Evolutionary conservation across 2,329 filamentous ascomycete species (phyloP).

Genomic region (Stemphylium beticola): DNA sequence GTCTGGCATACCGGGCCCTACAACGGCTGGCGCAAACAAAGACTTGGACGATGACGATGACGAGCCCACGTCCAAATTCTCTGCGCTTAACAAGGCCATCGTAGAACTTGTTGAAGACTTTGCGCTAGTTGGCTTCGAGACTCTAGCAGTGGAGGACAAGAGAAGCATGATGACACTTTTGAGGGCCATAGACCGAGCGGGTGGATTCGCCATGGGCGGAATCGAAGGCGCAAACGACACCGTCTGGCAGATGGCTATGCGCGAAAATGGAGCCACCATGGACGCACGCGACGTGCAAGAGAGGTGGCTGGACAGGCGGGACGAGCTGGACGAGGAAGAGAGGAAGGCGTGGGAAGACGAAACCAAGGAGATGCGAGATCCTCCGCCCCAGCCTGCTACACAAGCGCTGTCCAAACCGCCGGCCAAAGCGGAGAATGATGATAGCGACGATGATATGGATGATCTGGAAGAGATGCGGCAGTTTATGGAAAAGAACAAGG

Average conservation of each 20-base stretch:
- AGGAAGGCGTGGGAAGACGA: conserved; percentile 76
- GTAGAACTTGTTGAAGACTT: conserved; percentile 88
- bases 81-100: conserved; percentile 83
- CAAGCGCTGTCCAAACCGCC: conserved; percentile 4
- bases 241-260: conserved; percentile 96
- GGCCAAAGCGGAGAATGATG: conserved; percentile 12
- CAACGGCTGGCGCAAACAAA: conserved; percentile 7
- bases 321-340: conserved; percentile 84
- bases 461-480: conserved; percentile 50
- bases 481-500: conserved; percentile 47
- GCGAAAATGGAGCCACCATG: conserved; percentile 71
- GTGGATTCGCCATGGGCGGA: conserved; percentile 89
- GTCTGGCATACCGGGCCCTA: conserved; percentile 45
- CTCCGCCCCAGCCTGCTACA: conserved; percentile 16
- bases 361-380: conserved; percentile 56
- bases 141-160: conserved; percentile 94
- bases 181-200: conserved; percentile 86
- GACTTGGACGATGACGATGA: conserved; percentile 57
- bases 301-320: conserved; percentile 90
- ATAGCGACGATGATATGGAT: conserved; percentile 45
- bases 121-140: conserved; percentile 88
- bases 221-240: conserved; percentile 93
- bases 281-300: conserved; percentile 92
- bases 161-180: conserved; percentile 94
- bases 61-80: conserved; percentile 68